Evolutionary conservation across 2,329 filamentous ascomycete genomes (phyloP).

Genomic region (Mollisia scopiformis): DNA sequence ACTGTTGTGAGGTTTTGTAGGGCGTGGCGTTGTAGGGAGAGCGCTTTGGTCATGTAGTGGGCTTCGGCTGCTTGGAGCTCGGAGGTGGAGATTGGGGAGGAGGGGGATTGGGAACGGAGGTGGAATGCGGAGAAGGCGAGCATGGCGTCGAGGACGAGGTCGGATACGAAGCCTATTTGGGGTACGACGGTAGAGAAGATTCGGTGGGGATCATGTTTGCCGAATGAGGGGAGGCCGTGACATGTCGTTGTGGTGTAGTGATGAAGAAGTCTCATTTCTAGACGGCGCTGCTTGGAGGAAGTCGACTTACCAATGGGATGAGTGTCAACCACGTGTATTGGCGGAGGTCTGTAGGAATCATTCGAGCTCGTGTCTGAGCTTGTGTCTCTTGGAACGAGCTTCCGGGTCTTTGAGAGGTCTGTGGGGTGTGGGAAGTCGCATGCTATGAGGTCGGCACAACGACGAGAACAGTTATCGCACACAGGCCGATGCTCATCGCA

Average conservation of each 20-base stretch:
- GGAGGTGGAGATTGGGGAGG: not conserved
- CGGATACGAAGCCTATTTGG: not conserved
- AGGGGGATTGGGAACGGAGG: not conserved
- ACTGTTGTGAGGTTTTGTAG: not conserved
- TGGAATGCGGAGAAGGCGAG: not conserved
- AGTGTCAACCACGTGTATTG: not conserved
- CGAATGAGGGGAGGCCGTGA: not conserved
- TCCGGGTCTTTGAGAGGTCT: not conserved
- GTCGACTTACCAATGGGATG: not conserved
- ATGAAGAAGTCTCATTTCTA: not conserved
- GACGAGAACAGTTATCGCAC: not conserved
- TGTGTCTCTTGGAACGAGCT: not conserved
- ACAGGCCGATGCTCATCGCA: not conserved
- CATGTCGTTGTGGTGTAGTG: not conserved
- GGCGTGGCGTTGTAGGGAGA: not conserved
- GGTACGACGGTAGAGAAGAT: not conserved
- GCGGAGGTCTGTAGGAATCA: not conserved
- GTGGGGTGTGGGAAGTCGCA: not conserved
- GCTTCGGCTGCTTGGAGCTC: not conserved
- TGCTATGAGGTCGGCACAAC: not conserved
- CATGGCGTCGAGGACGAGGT: not conserved
- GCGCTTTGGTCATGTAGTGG: not conserved
- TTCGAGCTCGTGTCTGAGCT: not conserved
- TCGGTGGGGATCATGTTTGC: not conserved
- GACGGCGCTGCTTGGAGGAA: not conserved